Conservation (phyloP, 2,329 filamentous ascomycete species). For the Cladosporium velox region DNA sequence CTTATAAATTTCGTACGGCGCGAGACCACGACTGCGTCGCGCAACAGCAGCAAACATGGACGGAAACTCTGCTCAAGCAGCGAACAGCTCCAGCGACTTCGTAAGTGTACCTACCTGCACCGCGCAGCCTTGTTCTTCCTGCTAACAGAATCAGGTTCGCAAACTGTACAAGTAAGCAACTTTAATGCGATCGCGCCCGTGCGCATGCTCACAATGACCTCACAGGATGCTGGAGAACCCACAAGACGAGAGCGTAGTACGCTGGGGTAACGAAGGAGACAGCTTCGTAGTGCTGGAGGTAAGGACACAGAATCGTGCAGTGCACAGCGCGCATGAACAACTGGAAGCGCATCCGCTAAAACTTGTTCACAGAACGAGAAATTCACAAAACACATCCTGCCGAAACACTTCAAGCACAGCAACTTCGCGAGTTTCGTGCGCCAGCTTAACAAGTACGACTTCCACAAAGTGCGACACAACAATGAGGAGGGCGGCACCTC, state of each 20-base stretch:
- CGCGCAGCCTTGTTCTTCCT: not conserved
- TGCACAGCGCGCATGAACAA: not conserved
- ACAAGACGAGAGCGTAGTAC: conserved; percentile 85
- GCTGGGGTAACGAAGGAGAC: conserved; percentile 93
- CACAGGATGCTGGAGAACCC: conserved; percentile 93
- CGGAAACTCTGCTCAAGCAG: conserved; percentile 47
- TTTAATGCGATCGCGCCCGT: conserved; percentile 14
- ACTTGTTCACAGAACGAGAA: conserved; percentile 75
- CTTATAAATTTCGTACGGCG: conserved; percentile 16
- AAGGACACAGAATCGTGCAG: conserved; percentile 29
- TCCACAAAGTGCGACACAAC: conserved; percentile 93
- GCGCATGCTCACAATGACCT: conserved; percentile 10
- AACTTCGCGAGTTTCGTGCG: conserved; percentile 78
- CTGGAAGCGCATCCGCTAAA: conserved; percentile 18
- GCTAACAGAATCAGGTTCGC: conserved; percentile 68
- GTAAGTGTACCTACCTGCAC: conserved; percentile 58
- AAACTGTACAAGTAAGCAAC: conserved; percentile 92
- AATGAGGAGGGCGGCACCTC: conserved; percentile 83
- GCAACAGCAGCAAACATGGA: conserved; percentile 43
- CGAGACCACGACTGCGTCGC: conserved; percentile 9
- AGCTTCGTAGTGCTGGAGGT: conserved; percentile 98
- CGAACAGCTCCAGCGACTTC: conserved; percentile 93
- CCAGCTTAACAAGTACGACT: conserved; percentile 67
- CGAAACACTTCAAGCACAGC: conserved; percentile 97
- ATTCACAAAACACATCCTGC: conserved; percentile 94